A percentile compares a stretch with the other conserved stretches of the same genome.
Evolutionary conservation across 257 asterid species (phyloP).

Genomic region (Henckelia pumila): DNA sequence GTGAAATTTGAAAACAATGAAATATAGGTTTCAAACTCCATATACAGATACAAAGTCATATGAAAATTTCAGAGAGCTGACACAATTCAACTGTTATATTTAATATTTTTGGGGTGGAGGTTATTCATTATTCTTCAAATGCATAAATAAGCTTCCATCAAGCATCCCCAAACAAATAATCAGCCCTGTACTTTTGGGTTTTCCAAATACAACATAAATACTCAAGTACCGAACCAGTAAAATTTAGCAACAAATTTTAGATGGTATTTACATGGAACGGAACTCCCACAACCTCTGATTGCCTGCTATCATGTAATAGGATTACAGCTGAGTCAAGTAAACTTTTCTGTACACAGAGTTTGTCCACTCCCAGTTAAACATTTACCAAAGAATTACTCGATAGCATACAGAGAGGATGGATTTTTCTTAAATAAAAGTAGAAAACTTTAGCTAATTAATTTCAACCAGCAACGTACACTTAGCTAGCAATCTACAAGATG

Average conservation of each 20-base stretch:
- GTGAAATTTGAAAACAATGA: no score
- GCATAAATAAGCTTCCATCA: neutral
- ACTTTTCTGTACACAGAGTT: neutral
- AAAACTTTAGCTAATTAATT: neutral
- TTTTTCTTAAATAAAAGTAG: neutral
- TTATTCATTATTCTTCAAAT: neutral
- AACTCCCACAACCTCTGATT: no score
- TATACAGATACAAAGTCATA: no score
- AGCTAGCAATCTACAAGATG: neutral
- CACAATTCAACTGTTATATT: neutral
- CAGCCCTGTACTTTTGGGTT: neutral
- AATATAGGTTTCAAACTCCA: no score
- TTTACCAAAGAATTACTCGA: neutral
- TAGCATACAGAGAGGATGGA: neutral
- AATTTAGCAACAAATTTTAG: no score
- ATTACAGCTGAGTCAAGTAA: no score
- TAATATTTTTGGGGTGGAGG: neutral
- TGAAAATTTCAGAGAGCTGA: neutral
- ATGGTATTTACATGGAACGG: no score
- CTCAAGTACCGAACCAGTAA: no score
- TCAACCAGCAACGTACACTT: neutral
- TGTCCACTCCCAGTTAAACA: neutral
- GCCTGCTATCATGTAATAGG: no score
- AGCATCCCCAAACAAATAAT: neutral
- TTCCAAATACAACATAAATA: no score